Conservation (phyloP, 2,329 filamentous ascomycete species). For the Ophiostoma sp. region DNA sequence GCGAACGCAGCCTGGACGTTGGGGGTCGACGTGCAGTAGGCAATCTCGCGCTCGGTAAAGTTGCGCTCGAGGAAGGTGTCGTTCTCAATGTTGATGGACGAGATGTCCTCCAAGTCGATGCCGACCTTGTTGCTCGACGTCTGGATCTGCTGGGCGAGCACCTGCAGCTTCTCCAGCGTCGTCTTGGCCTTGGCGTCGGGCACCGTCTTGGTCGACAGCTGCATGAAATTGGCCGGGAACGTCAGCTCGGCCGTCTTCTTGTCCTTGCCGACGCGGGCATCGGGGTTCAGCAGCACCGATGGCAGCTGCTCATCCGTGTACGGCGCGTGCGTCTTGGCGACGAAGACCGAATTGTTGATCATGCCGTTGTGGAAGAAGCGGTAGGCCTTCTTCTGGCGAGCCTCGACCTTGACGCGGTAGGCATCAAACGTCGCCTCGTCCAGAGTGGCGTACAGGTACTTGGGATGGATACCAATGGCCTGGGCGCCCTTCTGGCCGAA, state of each 20-base stretch:
- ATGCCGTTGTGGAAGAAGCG: constrained; percentile 97
- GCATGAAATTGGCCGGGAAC: constrained; percentile 68
- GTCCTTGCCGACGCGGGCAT: constrained; percentile 79
- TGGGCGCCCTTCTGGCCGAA: constrained; percentile 99
- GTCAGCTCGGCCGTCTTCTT: constrained; percentile 81
- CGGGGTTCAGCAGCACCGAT: constrained; percentile 89
- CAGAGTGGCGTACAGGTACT: constrained; percentile 92
- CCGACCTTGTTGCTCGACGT: constrained; percentile 76
- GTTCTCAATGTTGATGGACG: constrained; percentile 87
- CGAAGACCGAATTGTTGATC: constrained; percentile 97
- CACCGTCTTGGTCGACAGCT: constrained; percentile 57
- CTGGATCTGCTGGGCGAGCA: constrained; percentile 66
- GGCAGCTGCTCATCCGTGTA: constrained; percentile 86
- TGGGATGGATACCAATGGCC: constrained; percentile 93
- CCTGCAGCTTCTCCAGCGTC: constrained; percentile 74
- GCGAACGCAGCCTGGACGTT: constrained; percentile 84
- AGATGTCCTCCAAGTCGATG: constrained; percentile 88
- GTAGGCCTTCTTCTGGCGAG: constrained; percentile 97
- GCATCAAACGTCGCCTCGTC: constrained; percentile 78
- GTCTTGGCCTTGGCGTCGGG: constrained; percentile 51
- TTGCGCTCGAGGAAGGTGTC: constrained; percentile 93
- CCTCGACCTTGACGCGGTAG: constrained; percentile 86
- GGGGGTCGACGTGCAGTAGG: constrained; percentile 72
- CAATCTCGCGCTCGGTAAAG: constrained; percentile 81
- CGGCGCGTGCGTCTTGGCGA: constrained; percentile 87